These are phyloP conservation scores for Diospyros lotus DNA, from an alignment of 148 eudicot species.

Conservation along the genomic window DNA sequence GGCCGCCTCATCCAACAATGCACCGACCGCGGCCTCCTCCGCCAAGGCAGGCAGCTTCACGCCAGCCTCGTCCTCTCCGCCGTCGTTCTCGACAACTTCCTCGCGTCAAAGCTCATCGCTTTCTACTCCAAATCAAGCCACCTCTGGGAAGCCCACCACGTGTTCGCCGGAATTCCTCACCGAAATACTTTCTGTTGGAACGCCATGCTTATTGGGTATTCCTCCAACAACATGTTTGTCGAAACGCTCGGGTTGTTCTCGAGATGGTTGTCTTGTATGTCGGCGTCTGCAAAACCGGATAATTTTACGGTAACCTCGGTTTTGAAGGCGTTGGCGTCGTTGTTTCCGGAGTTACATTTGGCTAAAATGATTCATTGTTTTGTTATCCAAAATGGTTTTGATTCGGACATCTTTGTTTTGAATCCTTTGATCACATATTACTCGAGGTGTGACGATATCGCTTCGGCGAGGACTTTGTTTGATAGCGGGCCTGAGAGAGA, in stretches of 20 bases:
- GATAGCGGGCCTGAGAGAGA: slow-evolving; percentile 45
- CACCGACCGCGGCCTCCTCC: slow-evolving; percentile 40
- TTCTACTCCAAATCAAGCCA: slow-evolving; percentile 37
- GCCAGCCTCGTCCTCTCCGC: slow-evolving; percentile 39
- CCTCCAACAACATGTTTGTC: slow-evolving; percentile 15
- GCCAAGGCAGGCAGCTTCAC: slow-evolving; percentile 53
- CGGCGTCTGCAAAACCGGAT: slow-evolving; percentile 31
- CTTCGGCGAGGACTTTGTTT: slow-evolving; percentile 44
- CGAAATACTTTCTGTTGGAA: slow-evolving; percentile 53
- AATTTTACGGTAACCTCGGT: slow-evolving; percentile 43
- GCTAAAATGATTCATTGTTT: slow-evolving; percentile 45
- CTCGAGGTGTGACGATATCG: slow-evolving; percentile 54
- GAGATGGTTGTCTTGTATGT: slow-evolving; percentile 11
- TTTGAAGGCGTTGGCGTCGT: slow-evolving; percentile 47
- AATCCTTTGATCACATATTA: slow-evolving; percentile 55
- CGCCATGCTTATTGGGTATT: slow-evolving; percentile 48
- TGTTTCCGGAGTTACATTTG: slow-evolving; percentile 23
- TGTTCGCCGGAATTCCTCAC: slow-evolving; percentile 59
- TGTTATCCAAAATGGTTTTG: slow-evolving; percentile 42
- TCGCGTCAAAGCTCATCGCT: slow-evolving; percentile 56
- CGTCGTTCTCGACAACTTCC: slow-evolving; percentile 38
- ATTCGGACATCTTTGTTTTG: slow-evolving; percentile 46
- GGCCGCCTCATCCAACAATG: slow-evolving; percentile 57
- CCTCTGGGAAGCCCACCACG: slow-evolving; percentile 35
- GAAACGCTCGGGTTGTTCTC: slow-evolving; percentile 41